Base-by-base conservation (phyloP, 768 basidiomycete genomes). In the Podaxis sp. region DNA sequence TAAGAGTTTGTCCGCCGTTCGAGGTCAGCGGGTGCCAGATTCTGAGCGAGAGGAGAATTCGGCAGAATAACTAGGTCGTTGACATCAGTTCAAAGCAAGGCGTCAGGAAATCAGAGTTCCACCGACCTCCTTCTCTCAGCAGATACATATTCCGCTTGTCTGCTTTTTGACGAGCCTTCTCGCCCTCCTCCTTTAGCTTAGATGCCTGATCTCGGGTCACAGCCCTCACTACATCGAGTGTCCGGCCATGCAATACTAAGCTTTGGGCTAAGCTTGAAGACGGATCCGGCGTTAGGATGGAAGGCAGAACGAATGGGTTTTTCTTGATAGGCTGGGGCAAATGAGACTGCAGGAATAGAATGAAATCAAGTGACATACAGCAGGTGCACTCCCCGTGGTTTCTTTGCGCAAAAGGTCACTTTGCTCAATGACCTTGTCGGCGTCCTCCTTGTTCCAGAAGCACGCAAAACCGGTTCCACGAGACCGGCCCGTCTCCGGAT, bases 121-220 rank as follows among this genome's bases (percentile, higher is more conserved):
- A 75, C 86, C 66, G 68, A 92, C 95, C 92, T 79, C 97, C 97
- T 83, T 99, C 97, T 11, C 93, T 85, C 65, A 99, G 82, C 61
- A 99, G 85, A 71, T 99, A 98, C 70, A 97, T 86, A 70, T 98
- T 97, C 23, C 96, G 84, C 71, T 96, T 95, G 73, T 99, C 97
- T 0, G 88, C 88, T 72, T 95, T 95, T 72, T 93, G 87, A 51
- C 93, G 81, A 62, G 82, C 80, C 68, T 85, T 87, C 70, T 95
- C 95, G 3, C 90, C 89, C 16, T 89, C 91, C 63, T 97, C 95
- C 69, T 90, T 92, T 50, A 98, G 82, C 71, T 90, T 90, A 4
- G 84, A 82, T 5, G 97, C 97, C 64, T 90, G 83, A 63, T 95
- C 94, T 55, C 95, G 77, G 1, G 93, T 94, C 32, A 99, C 94